Conservation (phyloP, 2,329 filamentous ascomycete species). For the Microdochium trichocladiopsis region DNA sequence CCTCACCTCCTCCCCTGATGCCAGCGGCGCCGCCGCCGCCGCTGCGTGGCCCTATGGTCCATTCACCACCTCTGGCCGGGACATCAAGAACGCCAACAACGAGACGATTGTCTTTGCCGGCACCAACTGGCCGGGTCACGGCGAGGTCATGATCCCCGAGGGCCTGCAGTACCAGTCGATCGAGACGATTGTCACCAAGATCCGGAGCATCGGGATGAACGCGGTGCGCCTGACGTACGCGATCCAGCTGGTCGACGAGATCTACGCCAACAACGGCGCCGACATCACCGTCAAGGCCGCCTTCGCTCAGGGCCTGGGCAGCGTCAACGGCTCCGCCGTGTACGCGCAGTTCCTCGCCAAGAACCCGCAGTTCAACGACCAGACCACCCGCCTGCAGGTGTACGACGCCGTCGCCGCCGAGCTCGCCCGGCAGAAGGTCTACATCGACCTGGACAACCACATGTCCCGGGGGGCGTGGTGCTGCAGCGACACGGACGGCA, state of each 20-base stretch:
- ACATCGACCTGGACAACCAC: conserved; percentile 55
- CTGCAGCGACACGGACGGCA: conserved; percentile 45
- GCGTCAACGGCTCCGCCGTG: conserved; percentile 42
- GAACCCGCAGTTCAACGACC: conserved; percentile 47
- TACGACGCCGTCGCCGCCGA: conserved; percentile 58
- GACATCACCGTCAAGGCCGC: conserved; percentile 39
- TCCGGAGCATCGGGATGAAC: conserved; percentile 56
- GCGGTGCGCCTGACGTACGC: conserved; percentile 56
- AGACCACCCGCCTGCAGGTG: conserved; percentile 48
- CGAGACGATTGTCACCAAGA: conserved; percentile 42
- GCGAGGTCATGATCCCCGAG: conserved; percentile 58
- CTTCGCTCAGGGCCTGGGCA: conserved; percentile 37
- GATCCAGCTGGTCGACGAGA: conserved; percentile 57
- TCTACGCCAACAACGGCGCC: conserved; percentile 37
- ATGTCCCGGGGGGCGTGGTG: conserved; percentile 53
- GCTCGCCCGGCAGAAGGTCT: conserved; percentile 45
- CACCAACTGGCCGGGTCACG: conserved; percentile 55
- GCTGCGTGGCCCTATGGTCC: conserved; percentile 33
- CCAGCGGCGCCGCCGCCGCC: neutral
- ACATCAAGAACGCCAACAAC: conserved; percentile 33
- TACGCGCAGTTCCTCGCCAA: conserved; percentile 44
- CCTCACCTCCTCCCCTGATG: too few relatives aligned
- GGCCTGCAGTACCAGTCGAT: conserved; percentile 57
- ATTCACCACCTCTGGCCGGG: conserved; percentile 30
- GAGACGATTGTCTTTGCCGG: conserved; percentile 43